Percentiles rank a stretch among this genome's conserved stretches.
These are phyloP conservation scores for Capronia coronata DNA, from an alignment of 2,329 filamentous ascomycete species.

Conservation along the genomic window DNA sequence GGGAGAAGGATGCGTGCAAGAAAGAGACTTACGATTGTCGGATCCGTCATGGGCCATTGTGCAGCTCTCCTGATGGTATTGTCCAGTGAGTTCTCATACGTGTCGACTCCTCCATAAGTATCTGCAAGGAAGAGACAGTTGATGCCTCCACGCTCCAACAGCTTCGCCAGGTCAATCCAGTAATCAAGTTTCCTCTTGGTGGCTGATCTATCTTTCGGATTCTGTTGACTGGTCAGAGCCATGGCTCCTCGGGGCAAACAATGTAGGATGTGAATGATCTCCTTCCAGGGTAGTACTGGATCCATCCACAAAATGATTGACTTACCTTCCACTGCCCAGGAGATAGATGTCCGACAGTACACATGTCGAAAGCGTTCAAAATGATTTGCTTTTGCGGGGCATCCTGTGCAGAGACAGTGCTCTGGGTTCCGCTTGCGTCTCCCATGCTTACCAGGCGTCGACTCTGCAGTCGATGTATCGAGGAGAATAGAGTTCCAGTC, in stretches of 20 bases:
- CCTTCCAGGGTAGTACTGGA: too few relatives aligned
- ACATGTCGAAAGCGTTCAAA: conserved; percentile 62
- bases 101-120: conserved; percentile 43
- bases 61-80: conserved; percentile 57
- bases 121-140: conserved; percentile 59
- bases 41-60: conserved; percentile 61
- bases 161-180: conserved; percentile 52
- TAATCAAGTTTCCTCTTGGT: conserved; percentile 51
- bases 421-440: neutral
- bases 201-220: conserved; percentile 55
- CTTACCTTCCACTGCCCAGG: conserved; percentile 61
- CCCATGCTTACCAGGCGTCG: neutral
- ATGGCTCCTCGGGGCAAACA: too few relatives aligned
- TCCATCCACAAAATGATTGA: neutral
- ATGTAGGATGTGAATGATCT: too few relatives aligned
- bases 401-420: neutral
- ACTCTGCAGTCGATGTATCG: too few relatives aligned
- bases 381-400: conserved; percentile 49
- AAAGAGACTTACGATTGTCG: conserved; percentile 49
- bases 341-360: conserved; percentile 57
- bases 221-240: conserved; percentile 36
- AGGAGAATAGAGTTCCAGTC: too few relatives aligned
- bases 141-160: conserved; percentile 52
- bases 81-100: conserved; percentile 47
- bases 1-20: too few relatives aligned